Base-by-base conservation (phyloP, 805 yeast species). In the Nakazawaea anatomiae region DNA sequence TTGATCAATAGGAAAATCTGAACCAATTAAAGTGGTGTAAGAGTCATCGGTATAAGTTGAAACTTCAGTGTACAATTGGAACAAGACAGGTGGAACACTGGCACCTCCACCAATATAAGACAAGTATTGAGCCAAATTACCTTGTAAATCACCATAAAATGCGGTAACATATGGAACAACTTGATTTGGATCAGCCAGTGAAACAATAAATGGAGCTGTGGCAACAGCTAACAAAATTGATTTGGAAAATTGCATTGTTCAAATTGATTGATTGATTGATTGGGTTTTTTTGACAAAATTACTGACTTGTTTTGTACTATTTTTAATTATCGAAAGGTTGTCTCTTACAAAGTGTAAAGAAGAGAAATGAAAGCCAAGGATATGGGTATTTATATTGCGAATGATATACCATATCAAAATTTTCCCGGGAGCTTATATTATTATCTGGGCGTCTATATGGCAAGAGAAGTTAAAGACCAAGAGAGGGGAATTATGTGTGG, bases 41-140 rank as follows among this genome's bases (percentile, higher is more conserved):
- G 73, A 63, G 47, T 71, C 67, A 58, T 73, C 75, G 9, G 72
- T 73, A 60, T 72, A 73, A 43, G 76, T 73, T 34, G 57, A 58
- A 36, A 66, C 69, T 32, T 57, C 55, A 42, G 55, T 42, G 42
- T 71, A 72, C 48, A 71, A 58, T 12, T 59, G 46, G 8, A 73
- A 57, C 44, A 73, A 60, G 11, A 55, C 65, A 2, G 61, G 52
- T 28, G 67, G 68, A 40, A 61, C 66, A 18, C 50, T 57, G 18
- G 48, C 45, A 36, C 70, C 64, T 6, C 65, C 62, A 30, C 55
- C 62, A 46, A 70, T 57, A 53, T 58, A 68, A 46, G 64, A 54
- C 18, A 72, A 40, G 57, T 73, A 72, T 28, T 71, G 63, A 35
- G 50, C 54, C 6, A 54, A 52, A 57, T 73, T 60, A 48, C 54